phyloP scores from a whole-genome alignment of 2,329 filamentous ascomycete genomes.

The Pezicula carpinea region DNA sequence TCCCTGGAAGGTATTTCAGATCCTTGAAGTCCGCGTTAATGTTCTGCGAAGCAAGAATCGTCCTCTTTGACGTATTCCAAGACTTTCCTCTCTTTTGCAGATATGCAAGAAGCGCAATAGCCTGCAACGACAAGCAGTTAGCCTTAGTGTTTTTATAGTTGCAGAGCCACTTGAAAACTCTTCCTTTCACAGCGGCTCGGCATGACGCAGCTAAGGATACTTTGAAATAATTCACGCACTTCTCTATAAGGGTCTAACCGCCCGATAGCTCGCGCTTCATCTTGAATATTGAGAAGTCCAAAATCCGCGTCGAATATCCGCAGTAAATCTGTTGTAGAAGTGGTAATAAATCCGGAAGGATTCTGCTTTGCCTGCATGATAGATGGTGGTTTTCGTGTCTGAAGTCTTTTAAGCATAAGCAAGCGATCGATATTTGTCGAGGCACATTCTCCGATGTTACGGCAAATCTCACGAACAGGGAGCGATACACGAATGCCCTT shows the following conservation, averaged over 20 bases:
- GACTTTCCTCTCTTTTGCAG: no score
- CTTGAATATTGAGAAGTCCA: conserved; percentile 17
- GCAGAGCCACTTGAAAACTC: no score
- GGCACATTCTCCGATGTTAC: conserved; percentile 52
- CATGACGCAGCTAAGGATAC: no score
- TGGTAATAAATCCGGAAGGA: conserved; percentile 16
- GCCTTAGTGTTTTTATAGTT: no score
- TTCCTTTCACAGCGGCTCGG: no score
- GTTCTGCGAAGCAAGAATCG: conserved; percentile 11
- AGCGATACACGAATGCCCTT: conserved; percentile 84
- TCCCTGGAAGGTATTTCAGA: conserved; percentile 6
- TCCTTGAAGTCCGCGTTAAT: conserved; percentile 15
- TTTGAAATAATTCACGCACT: neutral
- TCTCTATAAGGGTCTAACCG: conserved; percentile 16
- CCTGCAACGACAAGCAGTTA: neutral
- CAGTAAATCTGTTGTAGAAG: conserved; percentile 15
- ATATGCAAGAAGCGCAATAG: conserved; percentile 16
- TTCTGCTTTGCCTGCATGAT: conserved; percentile 7
- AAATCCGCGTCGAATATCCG: conserved; percentile 19
- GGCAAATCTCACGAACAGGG: conserved; percentile 84
- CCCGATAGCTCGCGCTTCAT: conserved; percentile 18
- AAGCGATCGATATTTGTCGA: conserved; percentile 18
- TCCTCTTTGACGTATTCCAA: no score
- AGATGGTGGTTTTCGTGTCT: conserved; percentile 13
- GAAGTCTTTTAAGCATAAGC: conserved; percentile 11